Evolutionary conservation across 805 yeast genomes (phyloP).

Genomic region (Teunomyces panamensis): DNA sequence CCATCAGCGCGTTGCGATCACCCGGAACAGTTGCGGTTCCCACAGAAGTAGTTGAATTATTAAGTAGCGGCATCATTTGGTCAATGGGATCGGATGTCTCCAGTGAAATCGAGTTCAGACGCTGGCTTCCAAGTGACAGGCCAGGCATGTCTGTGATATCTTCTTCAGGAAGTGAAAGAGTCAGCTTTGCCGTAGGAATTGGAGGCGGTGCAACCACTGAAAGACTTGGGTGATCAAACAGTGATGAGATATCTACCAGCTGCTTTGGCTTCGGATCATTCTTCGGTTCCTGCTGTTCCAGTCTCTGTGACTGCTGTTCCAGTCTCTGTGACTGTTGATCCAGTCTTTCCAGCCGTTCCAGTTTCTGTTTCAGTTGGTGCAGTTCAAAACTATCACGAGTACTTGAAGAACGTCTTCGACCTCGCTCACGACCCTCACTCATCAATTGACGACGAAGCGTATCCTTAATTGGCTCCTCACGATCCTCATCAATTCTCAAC

Average conservation of each 20-base stretch:
- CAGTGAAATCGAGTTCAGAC: constrained; percentile 1
- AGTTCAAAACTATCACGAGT: too few relatives aligned
- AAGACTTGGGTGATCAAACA: neutral
- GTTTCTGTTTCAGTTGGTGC: neutral
- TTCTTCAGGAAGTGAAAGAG: constrained; percentile 3
- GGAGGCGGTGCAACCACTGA: too few relatives aligned
- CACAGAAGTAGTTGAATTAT: constrained; percentile 22
- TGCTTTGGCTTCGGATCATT: neutral
- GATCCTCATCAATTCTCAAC: constrained; percentile 17
- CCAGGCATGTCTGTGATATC: constrained; percentile 17
- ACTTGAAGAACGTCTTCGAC: neutral
- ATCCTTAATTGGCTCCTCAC: constrained; percentile 14
- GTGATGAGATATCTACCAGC: too few relatives aligned
- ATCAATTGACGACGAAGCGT: constrained; percentile 13
- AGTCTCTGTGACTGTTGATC: neutral
- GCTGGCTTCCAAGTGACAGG: constrained; percentile 10
- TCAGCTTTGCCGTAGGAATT: neutral
- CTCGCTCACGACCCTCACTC: neutral
- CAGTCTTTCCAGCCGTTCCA: neutral
- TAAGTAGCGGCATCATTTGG: constrained; percentile 30
- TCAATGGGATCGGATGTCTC: constrained; percentile 11
- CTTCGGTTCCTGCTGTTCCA: neutral
- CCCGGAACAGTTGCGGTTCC: neutral
- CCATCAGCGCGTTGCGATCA: constrained; percentile 1
- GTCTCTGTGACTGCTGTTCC: neutral